Evolutionary conservation across 495 filamentous ascomycete species (phyloP).

Genomic region (Trichoderma virens): DNA sequence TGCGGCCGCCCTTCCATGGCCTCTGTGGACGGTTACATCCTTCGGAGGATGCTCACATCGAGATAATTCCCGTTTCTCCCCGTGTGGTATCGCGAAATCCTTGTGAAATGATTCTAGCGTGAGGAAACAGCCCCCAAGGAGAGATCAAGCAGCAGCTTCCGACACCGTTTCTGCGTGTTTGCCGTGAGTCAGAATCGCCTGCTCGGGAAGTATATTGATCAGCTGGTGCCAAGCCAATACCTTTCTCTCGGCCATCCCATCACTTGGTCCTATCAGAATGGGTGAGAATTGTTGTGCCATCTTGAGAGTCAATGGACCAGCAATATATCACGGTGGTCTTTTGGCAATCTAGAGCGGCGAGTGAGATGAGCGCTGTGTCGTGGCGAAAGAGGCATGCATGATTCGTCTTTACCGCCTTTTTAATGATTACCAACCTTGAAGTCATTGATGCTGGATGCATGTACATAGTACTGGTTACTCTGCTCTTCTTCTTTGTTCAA

Average conservation of each 20-base stretch:
- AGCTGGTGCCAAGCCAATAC: too few species aligned
- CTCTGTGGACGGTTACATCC: not conserved
- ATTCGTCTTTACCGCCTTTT: not conserved
- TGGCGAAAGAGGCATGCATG: not conserved
- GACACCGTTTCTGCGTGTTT: not conserved
- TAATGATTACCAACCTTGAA: not conserved
- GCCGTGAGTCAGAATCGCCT: not conserved
- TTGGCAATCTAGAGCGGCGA: not conserved
- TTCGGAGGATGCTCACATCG: not conserved
- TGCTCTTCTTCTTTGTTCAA: not conserved
- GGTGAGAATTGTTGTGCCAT: too few species aligned
- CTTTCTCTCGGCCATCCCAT: too few species aligned
- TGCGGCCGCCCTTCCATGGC: too few species aligned
- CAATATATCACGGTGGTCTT: not conserved
- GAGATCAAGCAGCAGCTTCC: not conserved
- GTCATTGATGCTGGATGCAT: not conserved
- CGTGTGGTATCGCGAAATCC: not conserved
- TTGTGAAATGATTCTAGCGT: not conserved
- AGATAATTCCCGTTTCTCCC: not conserved
- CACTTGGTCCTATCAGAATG: too few species aligned
- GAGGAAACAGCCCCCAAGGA: not conserved
- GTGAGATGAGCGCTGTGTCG: not conserved
- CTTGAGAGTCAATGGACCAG: not conserved
- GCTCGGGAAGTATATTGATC: too few species aligned
- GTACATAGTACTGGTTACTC: too few species aligned